Conservation (phyloP, 352 stramenopile genomes). For the Globisporangium megalacanthum region DNA sequence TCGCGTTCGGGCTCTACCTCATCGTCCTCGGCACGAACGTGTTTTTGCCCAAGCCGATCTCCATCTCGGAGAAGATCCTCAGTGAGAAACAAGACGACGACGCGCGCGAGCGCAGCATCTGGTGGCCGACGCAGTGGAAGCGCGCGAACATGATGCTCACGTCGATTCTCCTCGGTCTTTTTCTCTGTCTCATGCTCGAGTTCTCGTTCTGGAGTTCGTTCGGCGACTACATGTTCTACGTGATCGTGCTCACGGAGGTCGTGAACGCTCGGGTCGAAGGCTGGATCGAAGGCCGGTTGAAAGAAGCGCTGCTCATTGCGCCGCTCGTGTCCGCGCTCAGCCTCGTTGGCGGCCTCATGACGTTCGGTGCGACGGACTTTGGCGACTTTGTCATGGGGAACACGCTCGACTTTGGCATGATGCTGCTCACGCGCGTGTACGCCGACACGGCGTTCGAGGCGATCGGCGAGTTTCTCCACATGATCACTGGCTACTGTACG, state of each 20-base stretch:
- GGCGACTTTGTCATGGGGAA: slow-evolving; percentile 95
- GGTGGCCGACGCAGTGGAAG: slow-evolving; percentile 93
- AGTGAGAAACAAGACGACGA: slow-evolving; percentile 77
- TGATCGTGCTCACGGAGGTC: slow-evolving; percentile 92
- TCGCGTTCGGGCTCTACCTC: slow-evolving; percentile 87
- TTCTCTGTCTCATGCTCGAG: slow-evolving; percentile 93
- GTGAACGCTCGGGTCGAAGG: slow-evolving; percentile 83
- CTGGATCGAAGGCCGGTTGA: slow-evolving; percentile 88
- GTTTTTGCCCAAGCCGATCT: slow-evolving; percentile 90
- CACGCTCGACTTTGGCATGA: slow-evolving; percentile 93
- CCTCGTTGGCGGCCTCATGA: slow-evolving; percentile 91
- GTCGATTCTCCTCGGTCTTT: slow-evolving; percentile 89
- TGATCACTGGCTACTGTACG: slow-evolving; percentile 30
- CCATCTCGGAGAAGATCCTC: slow-evolving; percentile 87
- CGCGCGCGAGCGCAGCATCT: slow-evolving; percentile 63
- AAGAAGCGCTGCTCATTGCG: slow-evolving; percentile 88
- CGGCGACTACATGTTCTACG: slow-evolving; percentile 94
- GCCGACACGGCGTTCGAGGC: slow-evolving; percentile 78
- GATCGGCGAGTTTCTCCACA: slow-evolving; percentile 54
- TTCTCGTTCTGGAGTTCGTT: slow-evolving; percentile 96
- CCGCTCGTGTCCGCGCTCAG: slow-evolving; percentile 88
- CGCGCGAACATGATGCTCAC: slow-evolving; percentile 93
- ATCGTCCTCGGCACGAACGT: slow-evolving; percentile 81
- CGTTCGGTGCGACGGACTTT: slow-evolving; percentile 95
- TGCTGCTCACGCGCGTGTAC: slow-evolving; percentile 93